A percentile compares a stretch with the other conserved stretches of the same genome.
phyloP scores from a whole-genome alignment of 106 monocot species.

The Apostasia ramifera region DNA sequence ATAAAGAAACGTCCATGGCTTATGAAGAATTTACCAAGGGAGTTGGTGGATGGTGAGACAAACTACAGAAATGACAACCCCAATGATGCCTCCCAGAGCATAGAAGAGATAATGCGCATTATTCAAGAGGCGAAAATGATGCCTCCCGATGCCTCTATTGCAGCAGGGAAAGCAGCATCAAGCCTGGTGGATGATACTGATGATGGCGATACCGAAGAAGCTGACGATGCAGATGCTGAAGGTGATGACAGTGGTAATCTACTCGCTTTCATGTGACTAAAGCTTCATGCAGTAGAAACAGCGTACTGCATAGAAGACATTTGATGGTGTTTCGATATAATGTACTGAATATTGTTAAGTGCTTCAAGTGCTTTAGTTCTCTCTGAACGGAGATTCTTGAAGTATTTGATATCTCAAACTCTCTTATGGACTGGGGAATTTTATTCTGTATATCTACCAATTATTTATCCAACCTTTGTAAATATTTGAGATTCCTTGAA shows the following conservation, averaged over 20 bases:
- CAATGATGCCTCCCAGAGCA: slow-evolving; percentile 20
- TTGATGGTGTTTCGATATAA: too few species aligned
- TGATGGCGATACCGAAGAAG: slow-evolving; percentile 10
- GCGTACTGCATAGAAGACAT: neutral
- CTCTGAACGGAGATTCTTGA: too few species aligned
- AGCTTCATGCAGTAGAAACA: neutral
- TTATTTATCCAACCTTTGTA: too few species aligned
- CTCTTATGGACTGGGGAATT: too few species aligned
- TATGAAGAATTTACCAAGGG: slow-evolving; percentile 70
- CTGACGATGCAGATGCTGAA: slow-evolving; percentile 18
- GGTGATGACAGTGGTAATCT: slow-evolving; percentile 25
- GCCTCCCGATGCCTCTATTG: slow-evolving; percentile 9
- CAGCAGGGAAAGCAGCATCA: slow-evolving; percentile 3
- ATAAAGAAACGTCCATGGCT: slow-evolving; percentile 84
- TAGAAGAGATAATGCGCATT: slow-evolving; percentile 60
- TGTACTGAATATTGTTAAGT: too few species aligned
- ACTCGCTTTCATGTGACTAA: slow-evolving; percentile 9
- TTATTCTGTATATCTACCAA: too few species aligned
- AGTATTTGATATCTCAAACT: too few species aligned
- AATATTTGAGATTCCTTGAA: too few species aligned
- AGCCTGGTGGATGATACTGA: slow-evolving; percentile 15
- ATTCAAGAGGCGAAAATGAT: slow-evolving; percentile 52
- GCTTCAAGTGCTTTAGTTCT: too few species aligned
- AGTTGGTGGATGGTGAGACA: slow-evolving; percentile 37
- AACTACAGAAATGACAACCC: slow-evolving; percentile 4